These are phyloP conservation scores for Cutaneotrichosporon sp. DNA, from an alignment of 1,284 basidiomycete species.

Conservation along the genomic window DNA sequence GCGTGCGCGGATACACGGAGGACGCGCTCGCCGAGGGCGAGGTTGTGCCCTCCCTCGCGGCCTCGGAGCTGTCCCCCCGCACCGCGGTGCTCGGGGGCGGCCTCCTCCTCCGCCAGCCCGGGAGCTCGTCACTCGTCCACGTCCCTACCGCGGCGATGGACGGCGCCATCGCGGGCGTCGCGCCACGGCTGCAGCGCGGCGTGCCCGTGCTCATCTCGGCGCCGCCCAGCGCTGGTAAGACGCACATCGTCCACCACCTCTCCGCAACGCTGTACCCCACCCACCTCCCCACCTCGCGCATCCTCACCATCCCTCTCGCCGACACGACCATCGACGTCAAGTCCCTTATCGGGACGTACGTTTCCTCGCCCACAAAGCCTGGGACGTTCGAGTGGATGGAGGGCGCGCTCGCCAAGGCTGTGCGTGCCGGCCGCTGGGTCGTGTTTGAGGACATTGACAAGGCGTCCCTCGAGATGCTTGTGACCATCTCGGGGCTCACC, in stretches of 20 bases:
- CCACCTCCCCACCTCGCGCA: conserved; percentile 59
- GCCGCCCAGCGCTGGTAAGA: conserved; percentile 86
- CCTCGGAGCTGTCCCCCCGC: conserved; percentile 61
- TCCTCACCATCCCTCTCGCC: conserved; percentile 84
- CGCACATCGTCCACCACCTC: conserved; percentile 76
- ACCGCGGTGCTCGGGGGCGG: conserved; percentile 26
- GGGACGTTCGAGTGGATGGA: conserved; percentile 97
- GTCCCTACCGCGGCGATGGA: conserved; percentile 69
- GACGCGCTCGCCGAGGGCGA: conserved; percentile 5
- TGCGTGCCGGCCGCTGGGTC: conserved; percentile 90
- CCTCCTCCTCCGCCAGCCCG: conserved; percentile 42
- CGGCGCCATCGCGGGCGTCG: conserved; percentile 64
- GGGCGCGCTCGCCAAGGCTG: conserved; percentile 86
- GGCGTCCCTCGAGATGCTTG: conserved; percentile 81
- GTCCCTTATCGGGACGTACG: conserved; percentile 88
- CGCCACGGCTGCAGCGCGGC: conserved; percentile 66
- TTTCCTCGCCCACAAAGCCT: conserved; percentile 80
- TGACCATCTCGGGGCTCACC: conserved; percentile 76
- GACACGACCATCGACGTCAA: conserved; percentile 95
- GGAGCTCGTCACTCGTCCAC: conserved; percentile 60
- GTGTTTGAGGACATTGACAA: conserved; percentile 92
- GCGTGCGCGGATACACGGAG: conserved; percentile 54
- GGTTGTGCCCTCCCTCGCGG: conserved; percentile 7
- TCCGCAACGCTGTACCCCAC: conserved; percentile 60
- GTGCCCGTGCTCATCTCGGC: conserved; percentile 84